Conservation (phyloP, 2,329 filamentous ascomycete species). For the Xylaria multiplex region DNA sequence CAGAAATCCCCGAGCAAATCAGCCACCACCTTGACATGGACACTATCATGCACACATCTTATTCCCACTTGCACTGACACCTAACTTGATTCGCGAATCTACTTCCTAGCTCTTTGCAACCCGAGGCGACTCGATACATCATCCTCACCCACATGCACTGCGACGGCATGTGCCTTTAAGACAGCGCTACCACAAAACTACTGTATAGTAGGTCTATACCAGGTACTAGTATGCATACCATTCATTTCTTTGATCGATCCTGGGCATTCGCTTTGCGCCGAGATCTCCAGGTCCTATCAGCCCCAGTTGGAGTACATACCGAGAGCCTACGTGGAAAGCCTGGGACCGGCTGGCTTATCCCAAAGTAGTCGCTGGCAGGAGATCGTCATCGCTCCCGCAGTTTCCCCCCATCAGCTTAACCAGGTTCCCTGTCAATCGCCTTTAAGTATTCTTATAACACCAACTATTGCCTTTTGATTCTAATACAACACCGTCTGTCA, state of each 20-base stretch:
- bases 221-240: conserved; percentile 13
- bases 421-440: conserved; percentile 20
- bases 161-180: conserved; percentile 10
- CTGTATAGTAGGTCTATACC: too few relatives aligned
- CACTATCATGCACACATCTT: neutral
- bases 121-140: neutral
- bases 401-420: conserved; percentile 28
- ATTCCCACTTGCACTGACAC: neutral
- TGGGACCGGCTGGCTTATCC: conserved; percentile 31
- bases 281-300: conserved; percentile 20
- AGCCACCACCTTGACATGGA: too few relatives aligned
- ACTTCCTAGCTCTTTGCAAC: neutral
- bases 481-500: neutral
- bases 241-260: conserved; percentile 13
- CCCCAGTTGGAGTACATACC: conserved; percentile 24
- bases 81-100: conserved; percentile 13
- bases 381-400: conserved; percentile 36
- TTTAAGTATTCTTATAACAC: conserved; percentile 15
- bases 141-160: conserved; percentile 8
- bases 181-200: conserved; percentile 4
- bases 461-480: neutral
- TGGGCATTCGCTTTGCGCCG: conserved; percentile 23
- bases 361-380: conserved; percentile 33
- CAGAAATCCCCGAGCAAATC: too few relatives aligned
- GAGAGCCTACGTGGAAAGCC: conserved; percentile 25